Percentiles rank a stretch among this genome's conserved stretches.
Conservation (phyloP, 139 green algal species). For the Picochlorum sp. region DNA sequence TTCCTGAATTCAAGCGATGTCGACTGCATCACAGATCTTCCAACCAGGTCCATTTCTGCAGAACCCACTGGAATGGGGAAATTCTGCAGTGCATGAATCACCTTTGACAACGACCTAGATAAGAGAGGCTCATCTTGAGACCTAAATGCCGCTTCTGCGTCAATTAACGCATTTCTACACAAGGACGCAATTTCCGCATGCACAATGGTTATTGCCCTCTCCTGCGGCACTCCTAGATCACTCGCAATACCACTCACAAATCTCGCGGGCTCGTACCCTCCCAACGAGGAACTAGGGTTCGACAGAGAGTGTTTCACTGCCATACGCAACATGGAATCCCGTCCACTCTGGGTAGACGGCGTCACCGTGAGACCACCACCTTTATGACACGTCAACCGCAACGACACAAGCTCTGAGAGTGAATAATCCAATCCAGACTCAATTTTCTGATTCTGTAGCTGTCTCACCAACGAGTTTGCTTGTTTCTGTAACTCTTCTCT, state of each 20-base stretch:
- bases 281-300: conserved; percentile 6
- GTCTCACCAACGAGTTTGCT: conserved; percentile 17
- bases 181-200: conserved; percentile 23
- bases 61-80: conserved; percentile 25
- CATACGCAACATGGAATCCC: conserved; percentile 35
- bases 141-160: conserved; percentile 25
- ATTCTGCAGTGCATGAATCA: conserved; percentile 15
- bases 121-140: conserved; percentile 10
- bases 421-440: conserved; percentile 37
- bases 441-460: conserved; percentile 36
- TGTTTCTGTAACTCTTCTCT: conserved; percentile 22
- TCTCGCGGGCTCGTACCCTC: conserved; percentile 5
- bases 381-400: conserved; percentile 32
- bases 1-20: conserved; percentile 26
- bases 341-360: conserved; percentile 22
- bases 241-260: conserved; percentile 32
- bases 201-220: conserved; percentile 21
- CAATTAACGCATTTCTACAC: conserved; percentile 19
- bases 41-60: conserved; percentile 35
- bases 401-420: conserved; percentile 18
- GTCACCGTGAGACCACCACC: conserved; percentile 17
- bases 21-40: conserved; percentile 8
- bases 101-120: conserved; percentile 7
- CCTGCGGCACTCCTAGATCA: conserved; percentile 28
- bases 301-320: conserved; percentile 24